Percentiles rank a stretch among this genome's conserved stretches.
phyloP scores from a whole-genome alignment of 1,284 basidiomycete species.

The Trametes hirsuta region DNA sequence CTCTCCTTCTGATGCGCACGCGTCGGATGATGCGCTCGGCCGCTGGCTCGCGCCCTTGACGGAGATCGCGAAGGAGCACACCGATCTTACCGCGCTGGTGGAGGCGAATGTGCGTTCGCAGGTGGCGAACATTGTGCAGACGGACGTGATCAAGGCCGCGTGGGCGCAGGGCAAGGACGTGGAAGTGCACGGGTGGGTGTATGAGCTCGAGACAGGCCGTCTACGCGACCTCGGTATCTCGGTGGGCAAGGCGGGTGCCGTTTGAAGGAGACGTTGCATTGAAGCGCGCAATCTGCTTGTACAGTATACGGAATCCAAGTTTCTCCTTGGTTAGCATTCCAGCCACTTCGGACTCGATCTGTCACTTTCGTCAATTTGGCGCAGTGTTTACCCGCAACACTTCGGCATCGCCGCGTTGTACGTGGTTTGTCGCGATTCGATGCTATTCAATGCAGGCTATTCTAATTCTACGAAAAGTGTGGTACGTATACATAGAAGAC shows the following conservation, averaged over 20 bases:
- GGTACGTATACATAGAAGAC: too few species aligned
- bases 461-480: too few species aligned
- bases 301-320: too few species aligned
- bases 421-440: too few species aligned
- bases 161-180: constrained; percentile 75
- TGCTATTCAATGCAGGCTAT: too few species aligned
- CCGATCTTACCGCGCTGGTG: constrained; percentile 52
- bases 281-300: too few species aligned
- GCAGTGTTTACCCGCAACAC: too few species aligned
- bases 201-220: constrained; percentile 71
- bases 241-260: constrained; percentile 18
- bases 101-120: constrained; percentile 79
- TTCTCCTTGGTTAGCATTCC: too few species aligned
- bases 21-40: constrained; percentile 56
- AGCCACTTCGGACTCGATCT: too few species aligned
- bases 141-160: constrained; percentile 66
- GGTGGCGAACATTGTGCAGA: constrained; percentile 72
- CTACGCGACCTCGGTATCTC: constrained; percentile 69
- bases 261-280: not conserved
- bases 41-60: constrained; percentile 79
- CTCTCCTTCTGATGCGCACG: constrained; percentile 30
- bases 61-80: constrained; percentile 51
- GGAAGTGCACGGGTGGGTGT: constrained; percentile 86
- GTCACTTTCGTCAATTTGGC: too few species aligned
- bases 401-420: too few species aligned